Evolutionary conservation across 192 early-diverging fungal genomes (phyloP).

Genomic region (Spizellomyces punctatus): DNA sequence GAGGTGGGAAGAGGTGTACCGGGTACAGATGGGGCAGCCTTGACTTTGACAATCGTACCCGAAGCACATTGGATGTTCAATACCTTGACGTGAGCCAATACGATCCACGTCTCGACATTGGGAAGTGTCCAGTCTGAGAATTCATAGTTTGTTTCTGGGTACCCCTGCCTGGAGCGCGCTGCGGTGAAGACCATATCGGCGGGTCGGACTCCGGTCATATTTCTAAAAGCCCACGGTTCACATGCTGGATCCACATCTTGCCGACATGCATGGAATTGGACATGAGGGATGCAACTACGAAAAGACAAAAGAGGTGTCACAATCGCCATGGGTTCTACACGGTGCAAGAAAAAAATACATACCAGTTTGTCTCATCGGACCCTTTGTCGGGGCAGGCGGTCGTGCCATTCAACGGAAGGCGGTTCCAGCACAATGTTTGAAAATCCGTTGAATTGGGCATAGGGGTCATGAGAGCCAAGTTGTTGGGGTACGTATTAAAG

Average conservation of each 20-base stretch:
- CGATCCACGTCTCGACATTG: neutral
- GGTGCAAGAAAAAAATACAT: neutral
- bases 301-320: neutral
- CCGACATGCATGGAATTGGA: slow-evolving; percentile 6
- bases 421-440: neutral
- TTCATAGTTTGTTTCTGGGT: neutral
- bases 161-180: neutral
- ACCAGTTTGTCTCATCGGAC: slow-evolving; percentile 2
- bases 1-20: too few relatives aligned
- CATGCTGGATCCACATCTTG: neutral
- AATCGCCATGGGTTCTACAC: too few relatives aligned
- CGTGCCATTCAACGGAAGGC: slow-evolving; percentile 7
- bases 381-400: neutral
- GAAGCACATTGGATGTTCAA: slow-evolving; percentile 4
- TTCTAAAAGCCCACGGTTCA: neutral
- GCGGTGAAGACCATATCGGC: neutral
- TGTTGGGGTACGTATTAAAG: slow-evolving; percentile 2
- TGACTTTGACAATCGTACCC: slow-evolving; percentile 3
- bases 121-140: neutral
- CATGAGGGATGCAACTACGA: slow-evolving; percentile 5
- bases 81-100: slow-evolving; percentile 7
- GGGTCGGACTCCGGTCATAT: neutral
- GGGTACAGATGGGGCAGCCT: neutral
- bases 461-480: neutral
- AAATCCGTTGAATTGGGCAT: slow-evolving; percentile 1